Evolutionary conservation across 2,329 filamentous ascomycete genomes (phyloP).

Genomic region (Botryotinia calthae): DNA sequence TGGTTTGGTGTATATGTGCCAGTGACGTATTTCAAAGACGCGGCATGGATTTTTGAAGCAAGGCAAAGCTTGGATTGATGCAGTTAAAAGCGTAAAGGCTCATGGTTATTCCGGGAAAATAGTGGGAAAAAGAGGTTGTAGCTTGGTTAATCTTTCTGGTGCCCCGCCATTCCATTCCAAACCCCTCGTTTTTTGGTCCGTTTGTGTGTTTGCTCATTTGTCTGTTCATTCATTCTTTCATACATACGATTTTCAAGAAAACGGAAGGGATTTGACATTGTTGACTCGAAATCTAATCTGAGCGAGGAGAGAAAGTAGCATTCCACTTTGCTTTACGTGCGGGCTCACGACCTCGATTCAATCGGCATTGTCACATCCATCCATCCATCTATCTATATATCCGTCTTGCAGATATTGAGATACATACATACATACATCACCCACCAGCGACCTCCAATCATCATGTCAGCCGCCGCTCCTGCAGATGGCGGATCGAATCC

Average conservation of each 20-base stretch:
- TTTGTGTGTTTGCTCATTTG: background rate
- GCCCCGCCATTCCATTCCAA: background rate
- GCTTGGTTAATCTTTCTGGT: background rate
- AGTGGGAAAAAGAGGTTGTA: background rate
- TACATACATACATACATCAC: background rate
- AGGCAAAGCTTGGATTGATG: background rate
- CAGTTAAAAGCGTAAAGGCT: too few species aligned
- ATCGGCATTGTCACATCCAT: background rate
- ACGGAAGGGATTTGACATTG: background rate
- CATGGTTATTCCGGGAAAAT: background rate
- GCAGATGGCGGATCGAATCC: conserved; percentile 34
- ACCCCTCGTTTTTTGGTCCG: background rate
- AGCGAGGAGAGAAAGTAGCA: background rate
- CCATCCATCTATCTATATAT: background rate
- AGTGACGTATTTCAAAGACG: background rate
- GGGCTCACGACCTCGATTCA: background rate
- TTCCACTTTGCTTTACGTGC: background rate
- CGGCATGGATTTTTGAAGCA: background rate
- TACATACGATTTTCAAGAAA: background rate
- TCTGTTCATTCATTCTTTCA: background rate
- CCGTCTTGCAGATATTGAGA: background rate
- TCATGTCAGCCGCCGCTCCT: conserved; percentile 33
- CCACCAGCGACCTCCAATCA: background rate
- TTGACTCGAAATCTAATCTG: background rate
- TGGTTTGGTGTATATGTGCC: background rate